These are phyloP conservation scores for Pugionium cornutum DNA, from an alignment of 345 rosid genomes.

Conservation along the genomic window DNA sequence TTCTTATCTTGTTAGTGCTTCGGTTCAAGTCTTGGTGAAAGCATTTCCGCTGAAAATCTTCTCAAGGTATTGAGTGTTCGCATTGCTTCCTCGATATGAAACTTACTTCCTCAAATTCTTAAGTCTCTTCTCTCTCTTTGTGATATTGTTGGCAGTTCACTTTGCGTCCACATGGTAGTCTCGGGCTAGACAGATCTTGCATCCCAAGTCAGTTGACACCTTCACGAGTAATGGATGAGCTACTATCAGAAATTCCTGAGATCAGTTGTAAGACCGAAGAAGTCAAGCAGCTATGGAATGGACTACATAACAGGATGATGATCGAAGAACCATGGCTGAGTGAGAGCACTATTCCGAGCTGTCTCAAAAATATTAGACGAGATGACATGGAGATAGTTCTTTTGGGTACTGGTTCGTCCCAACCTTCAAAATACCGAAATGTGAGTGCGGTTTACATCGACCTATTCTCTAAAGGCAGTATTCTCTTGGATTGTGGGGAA, in stretches of 20 bases:
- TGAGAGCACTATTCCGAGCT: constrained; percentile 60
- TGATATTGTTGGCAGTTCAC: constrained; percentile 62
- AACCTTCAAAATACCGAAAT: constrained; percentile 94
- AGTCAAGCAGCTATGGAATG: constrained; percentile 59
- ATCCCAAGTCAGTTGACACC: constrained; percentile 58
- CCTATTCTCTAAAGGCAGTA: constrained; percentile 78
- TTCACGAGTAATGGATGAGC: constrained; percentile 56
- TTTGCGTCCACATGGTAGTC: constrained; percentile 85
- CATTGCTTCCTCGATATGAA: not conserved
- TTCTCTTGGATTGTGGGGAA: constrained; percentile 94
- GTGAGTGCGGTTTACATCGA: constrained; percentile 78
- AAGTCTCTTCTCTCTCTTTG: constrained; percentile 21
- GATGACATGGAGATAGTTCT: constrained; percentile 92
- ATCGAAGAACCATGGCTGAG: constrained; percentile 82
- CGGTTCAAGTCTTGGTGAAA: constrained; percentile 42
- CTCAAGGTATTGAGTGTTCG: constrained; percentile 66
- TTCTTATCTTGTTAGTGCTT: constrained; percentile 48
- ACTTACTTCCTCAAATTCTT: constrained; percentile 22
- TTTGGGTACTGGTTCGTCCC: constrained; percentile 96
- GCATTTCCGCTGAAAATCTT: constrained; percentile 83
- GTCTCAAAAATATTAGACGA: constrained; percentile 78
- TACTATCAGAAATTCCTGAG: constrained; percentile 75
- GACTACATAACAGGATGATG: constrained; percentile 42
- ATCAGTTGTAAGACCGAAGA: constrained; percentile 60
- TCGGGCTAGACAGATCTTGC: constrained; percentile 82